Conservation (phyloP, 2,329 filamentous ascomycete species). For the Gaeumannomyces sp. region DNA sequence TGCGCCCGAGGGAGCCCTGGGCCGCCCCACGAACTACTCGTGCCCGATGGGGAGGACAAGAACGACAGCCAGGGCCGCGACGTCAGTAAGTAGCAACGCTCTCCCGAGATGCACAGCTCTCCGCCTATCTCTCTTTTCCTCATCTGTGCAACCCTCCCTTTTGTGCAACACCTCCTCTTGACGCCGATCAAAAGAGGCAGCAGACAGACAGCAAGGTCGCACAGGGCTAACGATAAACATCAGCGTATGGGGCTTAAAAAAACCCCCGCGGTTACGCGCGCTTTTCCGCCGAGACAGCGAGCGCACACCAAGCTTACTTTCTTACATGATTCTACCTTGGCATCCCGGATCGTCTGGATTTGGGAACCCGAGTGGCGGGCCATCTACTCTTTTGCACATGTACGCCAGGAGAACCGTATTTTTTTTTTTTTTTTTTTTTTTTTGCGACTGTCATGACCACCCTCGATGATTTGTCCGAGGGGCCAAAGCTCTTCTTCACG, state of each 20-base stretch:
- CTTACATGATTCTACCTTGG: neutral
- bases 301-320: neutral
- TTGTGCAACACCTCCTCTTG: neutral
- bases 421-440: neutral
- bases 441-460: too few species aligned
- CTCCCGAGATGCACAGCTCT: neutral
- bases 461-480: too few species aligned
- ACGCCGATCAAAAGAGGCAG: neutral
- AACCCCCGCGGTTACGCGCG: neutral
- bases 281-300: neutral
- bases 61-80: slow-evolving; percentile 1
- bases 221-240: neutral
- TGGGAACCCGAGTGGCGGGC: neutral
- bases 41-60: neutral
- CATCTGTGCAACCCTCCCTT: neutral
- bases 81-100: neutral
- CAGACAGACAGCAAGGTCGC: neutral
- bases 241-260: neutral
- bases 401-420: neutral
- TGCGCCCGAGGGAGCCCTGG: too few species aligned
- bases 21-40: neutral
- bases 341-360: neutral
- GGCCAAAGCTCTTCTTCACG: too few species aligned
- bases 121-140: neutral
- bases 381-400: neutral